A percentile compares a stretch with the other conserved stretches of the same genome.
Conservation (phyloP, 768 basidiomycete species). For the Pleurotus tuoliensis region DNA sequence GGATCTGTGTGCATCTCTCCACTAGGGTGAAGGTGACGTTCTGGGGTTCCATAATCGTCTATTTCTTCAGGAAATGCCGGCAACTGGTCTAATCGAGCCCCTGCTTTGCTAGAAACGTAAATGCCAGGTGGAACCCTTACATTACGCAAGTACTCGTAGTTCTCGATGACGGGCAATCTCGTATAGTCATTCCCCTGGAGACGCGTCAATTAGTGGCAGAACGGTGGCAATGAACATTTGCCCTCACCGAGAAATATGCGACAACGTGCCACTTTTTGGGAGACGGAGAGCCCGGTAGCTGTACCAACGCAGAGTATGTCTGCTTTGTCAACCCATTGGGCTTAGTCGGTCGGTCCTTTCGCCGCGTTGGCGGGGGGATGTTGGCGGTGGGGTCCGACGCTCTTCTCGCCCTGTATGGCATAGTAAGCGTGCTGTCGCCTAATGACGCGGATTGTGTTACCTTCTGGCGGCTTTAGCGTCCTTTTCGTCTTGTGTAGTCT, state of each 20-base stretch:
- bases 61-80: constrained; percentile 44
- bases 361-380: constrained; percentile 41
- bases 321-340: constrained; percentile 61
- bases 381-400: constrained; percentile 40
- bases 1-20: neutral
- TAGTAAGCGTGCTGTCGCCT: neutral
- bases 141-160: constrained; percentile 68
- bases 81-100: constrained; percentile 36
- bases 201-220: neutral
- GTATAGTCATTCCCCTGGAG: constrained; percentile 63
- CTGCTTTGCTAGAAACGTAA: constrained; percentile 67
- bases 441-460: constrained; percentile 24
- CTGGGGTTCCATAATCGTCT: constrained; percentile 23
- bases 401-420: constrained; percentile 35
- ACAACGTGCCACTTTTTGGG: constrained; percentile 65
- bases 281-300: constrained; percentile 36
- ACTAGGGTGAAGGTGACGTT: constrained; percentile 24
- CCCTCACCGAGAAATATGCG: constrained; percentile 71
- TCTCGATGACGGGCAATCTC: constrained; percentile 67
- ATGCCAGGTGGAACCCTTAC: constrained; percentile 67
- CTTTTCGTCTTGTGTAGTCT: constrained; percentile 54
- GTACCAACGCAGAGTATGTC: constrained; percentile 57
- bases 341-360: constrained; percentile 57
- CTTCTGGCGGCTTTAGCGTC: constrained; percentile 55
- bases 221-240: neutral